phyloP scores from a whole-genome alignment of 2,329 filamentous ascomycete species.

The Claviceps quebecensis region DNA sequence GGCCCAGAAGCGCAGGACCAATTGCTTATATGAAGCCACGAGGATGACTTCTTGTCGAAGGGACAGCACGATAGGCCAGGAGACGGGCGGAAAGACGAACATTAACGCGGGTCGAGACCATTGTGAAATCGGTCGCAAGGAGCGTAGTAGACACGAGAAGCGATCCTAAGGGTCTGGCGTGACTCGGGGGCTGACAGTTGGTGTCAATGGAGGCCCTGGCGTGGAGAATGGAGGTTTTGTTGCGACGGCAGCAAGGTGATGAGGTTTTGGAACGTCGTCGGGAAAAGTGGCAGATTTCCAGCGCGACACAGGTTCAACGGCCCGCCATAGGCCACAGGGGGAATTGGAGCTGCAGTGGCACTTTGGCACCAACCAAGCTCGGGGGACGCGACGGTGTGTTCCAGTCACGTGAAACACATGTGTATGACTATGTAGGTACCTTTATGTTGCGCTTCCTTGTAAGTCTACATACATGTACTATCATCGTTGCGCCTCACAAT shows the following conservation, averaged over 20 bases:
- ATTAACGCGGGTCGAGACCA: conserved; percentile 58
- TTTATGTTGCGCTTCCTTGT: too few species aligned
- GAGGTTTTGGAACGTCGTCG: conserved; percentile 28
- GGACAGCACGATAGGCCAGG: conserved; percentile 11
- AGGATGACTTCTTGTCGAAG: conserved; percentile 6
- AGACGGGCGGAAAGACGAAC: conserved; percentile 29
- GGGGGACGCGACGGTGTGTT: neutral
- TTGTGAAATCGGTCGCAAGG: conserved; percentile 32
- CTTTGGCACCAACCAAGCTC: neutral
- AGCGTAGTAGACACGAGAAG: conserved; percentile 25
- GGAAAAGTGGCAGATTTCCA: conserved; percentile 35
- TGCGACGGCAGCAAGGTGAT: conserved; percentile 22
- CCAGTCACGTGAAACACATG: neutral
- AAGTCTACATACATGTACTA: neutral
- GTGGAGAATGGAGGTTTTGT: conserved; percentile 25
- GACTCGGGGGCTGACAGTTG: conserved; percentile 23
- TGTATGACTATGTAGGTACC: too few species aligned
- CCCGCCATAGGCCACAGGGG: conserved; percentile 4
- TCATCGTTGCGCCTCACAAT: neutral
- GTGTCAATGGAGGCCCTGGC: conserved; percentile 31
- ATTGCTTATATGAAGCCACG: conserved; percentile 6
- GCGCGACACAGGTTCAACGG: conserved; percentile 5
- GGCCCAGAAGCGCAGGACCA: neutral
- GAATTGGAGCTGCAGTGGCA: neutral
- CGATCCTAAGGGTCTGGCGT: conserved; percentile 21